Evolutionary conservation across 2,329 filamentous ascomycete species (phyloP), one percentile per base, ranked within the genome.

Genomic region (Cryphonectria parasitica): DNA sequence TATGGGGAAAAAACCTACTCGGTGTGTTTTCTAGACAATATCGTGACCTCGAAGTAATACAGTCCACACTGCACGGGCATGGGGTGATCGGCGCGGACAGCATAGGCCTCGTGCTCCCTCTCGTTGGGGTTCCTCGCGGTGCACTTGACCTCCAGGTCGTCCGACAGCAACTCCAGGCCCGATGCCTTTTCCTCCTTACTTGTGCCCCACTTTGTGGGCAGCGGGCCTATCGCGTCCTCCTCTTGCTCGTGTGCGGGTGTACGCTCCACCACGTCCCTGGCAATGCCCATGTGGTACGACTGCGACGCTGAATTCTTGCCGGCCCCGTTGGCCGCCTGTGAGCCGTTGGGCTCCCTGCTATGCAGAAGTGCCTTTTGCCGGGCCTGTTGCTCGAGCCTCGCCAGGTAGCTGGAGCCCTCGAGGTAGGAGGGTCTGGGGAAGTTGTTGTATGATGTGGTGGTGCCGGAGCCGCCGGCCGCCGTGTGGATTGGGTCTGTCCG

Each of bases 11-110:
- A 36, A 13, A 85, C 87, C 68, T 82, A 89, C 86, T 89, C 87
- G 60, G 88, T 86, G 73, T 82, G 81, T 76, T 85, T 87, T 67
- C 82, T 84, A 22, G 83, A 81, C 36, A 87, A 70, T 64, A 89
- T 83, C 22, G 81, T 81, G 34, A 91, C 86, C 78, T 99, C 96
- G 77, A 90, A 99, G 79, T 99, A 99, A 80, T 97, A 99, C 71
- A 99, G 91, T 1, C 96, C 96, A 75, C 93, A 96, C 77, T 97
- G 92, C 49, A 90, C 86, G 4, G 96, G 94, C 89, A 98, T 98
- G 64, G 90, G 88, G 78, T 94, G 86, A 79, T 99, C 92, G 39
- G 95, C 89, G 69, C 96, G 90, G 70, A 97, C 90, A 17, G 93
- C 89, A 49, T 90, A 94, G 25, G 94, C 93, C 79, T 98, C 96